A percentile compares a stretch with the other conserved stretches of the same genome.
These are phyloP conservation scores for Monoraphidium neglectum DNA, from an alignment of 139 green algal species.

Conservation along the genomic window DNA sequence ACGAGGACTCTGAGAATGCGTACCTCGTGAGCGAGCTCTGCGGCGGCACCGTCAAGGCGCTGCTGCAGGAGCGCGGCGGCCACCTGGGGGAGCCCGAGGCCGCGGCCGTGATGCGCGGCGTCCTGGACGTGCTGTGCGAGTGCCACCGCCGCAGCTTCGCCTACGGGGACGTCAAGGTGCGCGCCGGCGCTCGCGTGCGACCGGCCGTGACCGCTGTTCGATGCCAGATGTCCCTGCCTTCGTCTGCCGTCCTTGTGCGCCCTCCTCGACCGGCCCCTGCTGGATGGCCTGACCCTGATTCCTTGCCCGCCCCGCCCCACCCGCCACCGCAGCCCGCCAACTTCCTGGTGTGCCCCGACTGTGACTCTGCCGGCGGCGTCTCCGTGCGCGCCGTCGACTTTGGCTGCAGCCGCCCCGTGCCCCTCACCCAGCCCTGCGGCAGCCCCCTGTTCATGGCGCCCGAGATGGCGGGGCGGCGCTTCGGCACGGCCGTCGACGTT, in stretches of 20 bases:
- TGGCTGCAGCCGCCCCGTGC: conserved; percentile 48
- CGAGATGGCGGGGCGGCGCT: conserved; percentile 63
- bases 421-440: conserved; percentile 28
- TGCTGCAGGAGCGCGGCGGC: conserved; percentile 23
- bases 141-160: conserved; percentile 49
- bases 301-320: no score
- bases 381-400: conserved; percentile 46
- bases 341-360: background rate
- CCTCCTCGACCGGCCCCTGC: no score
- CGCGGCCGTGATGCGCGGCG: conserved; percentile 44
- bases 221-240: no score
- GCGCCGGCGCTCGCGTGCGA: no score
- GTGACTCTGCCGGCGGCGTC: conserved; percentile 9
- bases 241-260: no score
- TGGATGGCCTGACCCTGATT: no score
- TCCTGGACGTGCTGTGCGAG: conserved; percentile 48
- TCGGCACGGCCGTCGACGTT: conserved; percentile 56
- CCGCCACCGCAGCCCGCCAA: background rate
- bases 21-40: conserved; percentile 36
- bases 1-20: conserved; percentile 30
- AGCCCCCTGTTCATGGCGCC: conserved; percentile 71
- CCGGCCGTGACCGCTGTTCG: no score
- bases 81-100: conserved; percentile 43
- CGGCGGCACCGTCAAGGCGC: conserved; percentile 33
- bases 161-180: conserved; percentile 59